Evolutionary conservation across 1,139 yeast species (phyloP).

Genomic region (Geotrichum bryndzae): DNA sequence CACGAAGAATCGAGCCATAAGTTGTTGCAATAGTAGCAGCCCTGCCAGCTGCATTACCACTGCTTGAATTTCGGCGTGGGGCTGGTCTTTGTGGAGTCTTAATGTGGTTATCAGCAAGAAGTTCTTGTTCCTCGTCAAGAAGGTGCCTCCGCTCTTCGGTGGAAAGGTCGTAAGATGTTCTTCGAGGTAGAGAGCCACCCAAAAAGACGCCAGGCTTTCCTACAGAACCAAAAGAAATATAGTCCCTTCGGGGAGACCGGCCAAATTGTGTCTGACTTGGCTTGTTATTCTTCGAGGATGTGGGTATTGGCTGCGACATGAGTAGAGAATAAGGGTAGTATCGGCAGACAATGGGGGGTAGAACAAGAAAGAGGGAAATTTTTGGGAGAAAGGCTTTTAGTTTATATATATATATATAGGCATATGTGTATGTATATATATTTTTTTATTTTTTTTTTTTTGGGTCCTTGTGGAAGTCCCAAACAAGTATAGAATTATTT

Average conservation of each 20-base stretch:
- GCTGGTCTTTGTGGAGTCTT: background rate
- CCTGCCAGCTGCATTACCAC: background rate
- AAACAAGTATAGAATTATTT: too few relatives aligned
- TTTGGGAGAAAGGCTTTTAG: background rate
- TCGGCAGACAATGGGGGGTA: background rate
- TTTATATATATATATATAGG: background rate
- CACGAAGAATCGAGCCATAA: slow-evolving; percentile 6
- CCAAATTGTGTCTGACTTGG: slow-evolving; percentile 9
- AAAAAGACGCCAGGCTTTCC: slow-evolving; percentile 19
- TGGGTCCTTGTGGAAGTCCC: background rate
- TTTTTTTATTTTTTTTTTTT: background rate
- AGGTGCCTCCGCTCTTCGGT: slow-evolving; percentile 15
- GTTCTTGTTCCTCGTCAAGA: slow-evolving; percentile 16
- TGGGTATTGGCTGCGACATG: slow-evolving; percentile 6
- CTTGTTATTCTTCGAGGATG: background rate
- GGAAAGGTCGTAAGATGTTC: slow-evolving; percentile 10
- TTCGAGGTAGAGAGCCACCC: slow-evolving; percentile 5
- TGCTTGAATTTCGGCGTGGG: slow-evolving; percentile 1
- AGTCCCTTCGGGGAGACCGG: slow-evolving; percentile 17
- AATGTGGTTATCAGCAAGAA: slow-evolving; percentile 16
- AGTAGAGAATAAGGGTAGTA: background rate
- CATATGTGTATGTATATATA: too few relatives aligned
- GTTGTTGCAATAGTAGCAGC: background rate
- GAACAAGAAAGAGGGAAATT: background rate
- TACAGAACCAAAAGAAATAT: slow-evolving; percentile 19